Conservation (phyloP, 2,329 filamentous ascomycete genomes). For the Trichoderma endophyticum region DNA sequence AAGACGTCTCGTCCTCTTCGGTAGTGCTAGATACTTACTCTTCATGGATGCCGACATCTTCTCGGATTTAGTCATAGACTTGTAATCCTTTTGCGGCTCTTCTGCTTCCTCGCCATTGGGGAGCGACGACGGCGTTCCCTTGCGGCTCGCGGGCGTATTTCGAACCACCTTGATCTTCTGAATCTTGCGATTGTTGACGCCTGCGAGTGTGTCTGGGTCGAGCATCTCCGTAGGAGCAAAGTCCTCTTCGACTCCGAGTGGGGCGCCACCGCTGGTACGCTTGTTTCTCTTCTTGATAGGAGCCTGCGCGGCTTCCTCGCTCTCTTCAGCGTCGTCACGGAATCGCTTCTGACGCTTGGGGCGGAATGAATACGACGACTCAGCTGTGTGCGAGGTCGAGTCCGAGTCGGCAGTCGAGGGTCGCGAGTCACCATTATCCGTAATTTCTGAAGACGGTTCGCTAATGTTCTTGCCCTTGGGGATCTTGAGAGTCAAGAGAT, state of each 20-base stretch:
- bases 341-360: slow-evolving; percentile 55
- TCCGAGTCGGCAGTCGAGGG: slow-evolving; percentile 54
- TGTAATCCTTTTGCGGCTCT: slow-evolving; percentile 52
- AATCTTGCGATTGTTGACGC: slow-evolving; percentile 30
- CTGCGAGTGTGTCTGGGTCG: slow-evolving; percentile 22
- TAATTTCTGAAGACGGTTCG: slow-evolving; percentile 36
- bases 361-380: slow-evolving; percentile 52
- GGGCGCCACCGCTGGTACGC: slow-evolving; percentile 24
- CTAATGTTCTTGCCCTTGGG: slow-evolving; percentile 41
- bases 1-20: not conserved
- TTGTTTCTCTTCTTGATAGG: slow-evolving; percentile 40
- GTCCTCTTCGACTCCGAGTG: slow-evolving; percentile 7
- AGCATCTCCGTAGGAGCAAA: slow-evolving; percentile 19
- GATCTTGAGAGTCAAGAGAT: slow-evolving; percentile 39
- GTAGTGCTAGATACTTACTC: slow-evolving; percentile 41
- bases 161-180: slow-evolving; percentile 41
- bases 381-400: slow-evolving; percentile 46
- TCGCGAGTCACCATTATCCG: slow-evolving; percentile 46
- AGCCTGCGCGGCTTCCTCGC: slow-evolving; percentile 35
- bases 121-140: slow-evolving; percentile 28
- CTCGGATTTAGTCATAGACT: slow-evolving; percentile 61
- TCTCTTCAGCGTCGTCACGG: slow-evolving; percentile 46
- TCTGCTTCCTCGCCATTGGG: slow-evolving; percentile 33
- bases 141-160: slow-evolving; percentile 28
- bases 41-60: slow-evolving; percentile 67